Evolutionary conservation across 2,329 filamentous ascomycete genomes (phyloP).

Genomic region (Clarireedia hainanense): DNA sequence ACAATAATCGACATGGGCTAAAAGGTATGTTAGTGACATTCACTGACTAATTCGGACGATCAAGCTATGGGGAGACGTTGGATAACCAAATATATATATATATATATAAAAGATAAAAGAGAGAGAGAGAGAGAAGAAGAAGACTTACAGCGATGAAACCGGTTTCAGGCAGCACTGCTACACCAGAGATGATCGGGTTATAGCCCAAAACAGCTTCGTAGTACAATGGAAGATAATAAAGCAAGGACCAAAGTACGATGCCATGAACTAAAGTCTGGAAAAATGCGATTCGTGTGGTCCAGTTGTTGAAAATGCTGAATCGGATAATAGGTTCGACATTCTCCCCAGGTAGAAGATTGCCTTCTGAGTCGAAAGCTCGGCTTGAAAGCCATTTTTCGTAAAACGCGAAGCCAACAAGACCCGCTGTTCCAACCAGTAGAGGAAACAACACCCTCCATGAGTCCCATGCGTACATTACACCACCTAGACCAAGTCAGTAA

Average conservation of each 20-base stretch:
- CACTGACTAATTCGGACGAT: conserved; percentile 22
- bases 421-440: conserved; percentile 44
- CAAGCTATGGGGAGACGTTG: no score
- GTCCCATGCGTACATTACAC: conserved; percentile 56
- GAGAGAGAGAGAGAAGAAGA: conserved; percentile 47
- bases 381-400: conserved; percentile 38
- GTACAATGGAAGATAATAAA: conserved; percentile 49
- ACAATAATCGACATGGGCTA: conserved; percentile 46
- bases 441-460: conserved; percentile 56
- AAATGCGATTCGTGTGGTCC: conserved; percentile 42
- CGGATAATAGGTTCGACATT: conserved; percentile 32
- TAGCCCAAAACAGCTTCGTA: conserved; percentile 46
- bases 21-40: conserved; percentile 39
- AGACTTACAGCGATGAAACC: conserved; percentile 49
- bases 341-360: conserved; percentile 16
- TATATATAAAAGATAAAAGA: no score
- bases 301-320: conserved; percentile 36
- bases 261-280: conserved; percentile 50
- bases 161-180: conserved; percentile 51
- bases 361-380: conserved; percentile 21
- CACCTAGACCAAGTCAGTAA: conserved; percentile 30
- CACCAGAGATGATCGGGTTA: conserved; percentile 44
- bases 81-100: no score
- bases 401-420: conserved; percentile 43
- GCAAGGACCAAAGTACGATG: conserved; percentile 43